These are phyloP conservation scores for Mortierella sp. DNA, from an alignment of 371 early-diverging fungal genomes.

Conservation along the genomic window DNA sequence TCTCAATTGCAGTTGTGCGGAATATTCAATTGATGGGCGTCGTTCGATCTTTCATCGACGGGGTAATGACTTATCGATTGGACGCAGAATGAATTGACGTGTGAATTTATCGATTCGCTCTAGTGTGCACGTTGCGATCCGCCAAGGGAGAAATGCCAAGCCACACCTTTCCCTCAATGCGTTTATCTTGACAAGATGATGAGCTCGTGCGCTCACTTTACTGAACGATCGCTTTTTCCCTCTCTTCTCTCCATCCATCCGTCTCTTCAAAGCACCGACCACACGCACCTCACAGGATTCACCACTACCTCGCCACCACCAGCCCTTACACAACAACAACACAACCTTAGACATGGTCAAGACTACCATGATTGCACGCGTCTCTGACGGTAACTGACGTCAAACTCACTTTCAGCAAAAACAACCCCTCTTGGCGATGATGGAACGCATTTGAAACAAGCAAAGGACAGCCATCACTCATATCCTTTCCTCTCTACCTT, in stretches of 20 bases:
- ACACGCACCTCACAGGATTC: background rate
- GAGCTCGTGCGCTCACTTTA: background rate
- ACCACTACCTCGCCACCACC: background rate
- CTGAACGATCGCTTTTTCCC: background rate
- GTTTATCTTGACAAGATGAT: constrained; percentile 7
- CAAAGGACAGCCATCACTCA: background rate
- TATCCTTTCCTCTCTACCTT: background rate
- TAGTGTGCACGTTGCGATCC: background rate
- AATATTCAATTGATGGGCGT: background rate
- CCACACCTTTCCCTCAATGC: background rate
- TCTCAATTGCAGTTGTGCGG: background rate
- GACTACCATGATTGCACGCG: constrained; percentile 94
- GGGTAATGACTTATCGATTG: no score
- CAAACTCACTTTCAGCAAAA: background rate
- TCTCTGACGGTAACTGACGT: constrained; percentile 80
- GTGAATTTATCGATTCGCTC: no score
- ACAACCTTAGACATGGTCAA: constrained; percentile 80
- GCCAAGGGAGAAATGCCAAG: background rate
- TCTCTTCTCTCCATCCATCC: background rate
- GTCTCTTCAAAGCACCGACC: background rate
- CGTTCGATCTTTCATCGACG: background rate
- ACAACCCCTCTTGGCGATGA: background rate
- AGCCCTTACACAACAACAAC: background rate
- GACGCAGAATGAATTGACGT: no score
- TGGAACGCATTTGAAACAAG: background rate